A percentile compares a stretch with the other conserved stretches of the same genome.
These are phyloP conservation scores for Plasmodium chabaudi DNA, from an alignment of 169 alveolate species.

Conservation along the genomic window DNA sequence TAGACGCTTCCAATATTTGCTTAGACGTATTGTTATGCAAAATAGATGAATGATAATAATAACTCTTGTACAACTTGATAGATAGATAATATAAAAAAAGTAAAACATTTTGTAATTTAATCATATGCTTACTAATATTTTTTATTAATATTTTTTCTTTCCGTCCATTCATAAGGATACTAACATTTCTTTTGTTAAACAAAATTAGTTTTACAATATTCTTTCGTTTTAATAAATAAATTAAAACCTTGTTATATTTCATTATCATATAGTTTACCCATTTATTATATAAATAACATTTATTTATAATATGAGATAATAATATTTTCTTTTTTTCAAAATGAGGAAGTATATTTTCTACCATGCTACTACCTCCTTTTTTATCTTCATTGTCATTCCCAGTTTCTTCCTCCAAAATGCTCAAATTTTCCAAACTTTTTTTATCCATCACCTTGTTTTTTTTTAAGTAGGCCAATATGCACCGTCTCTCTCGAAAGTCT, in stretches of 20 bases:
- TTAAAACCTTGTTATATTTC: constrained; percentile 28
- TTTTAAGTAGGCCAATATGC: neutral
- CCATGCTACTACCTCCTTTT: neutral
- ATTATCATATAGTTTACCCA: constrained; percentile 49
- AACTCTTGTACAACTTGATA: constrained; percentile 38
- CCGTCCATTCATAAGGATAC: constrained; percentile 26
- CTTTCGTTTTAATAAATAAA: constrained; percentile 25
- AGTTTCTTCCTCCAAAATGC: too few species aligned
- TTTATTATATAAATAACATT: constrained; percentile 57
- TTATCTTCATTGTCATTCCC: neutral
- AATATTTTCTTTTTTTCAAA: constrained; percentile 9
- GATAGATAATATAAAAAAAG: constrained; percentile 36
- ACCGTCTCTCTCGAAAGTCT: neutral
- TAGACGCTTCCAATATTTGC: constrained; percentile 59
- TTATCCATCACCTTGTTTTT: neutral
- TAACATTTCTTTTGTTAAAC: constrained; percentile 54
- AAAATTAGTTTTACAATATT: constrained; percentile 57
- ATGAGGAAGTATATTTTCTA: neutral
- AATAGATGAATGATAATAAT: constrained; percentile 63
- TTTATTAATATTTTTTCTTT: constrained; percentile 31
- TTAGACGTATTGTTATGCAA: constrained; percentile 55
- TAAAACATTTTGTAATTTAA: constrained; percentile 20
- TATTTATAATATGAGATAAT: constrained; percentile 33
- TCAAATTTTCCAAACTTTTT: neutral
- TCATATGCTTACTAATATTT: constrained; percentile 24